Percentiles rank a stretch among this genome's conserved stretches.
phyloP scores from a whole-genome alignment of 176 grass and related monocot genomes.

The Hyparrhenia diplandra region DNA sequence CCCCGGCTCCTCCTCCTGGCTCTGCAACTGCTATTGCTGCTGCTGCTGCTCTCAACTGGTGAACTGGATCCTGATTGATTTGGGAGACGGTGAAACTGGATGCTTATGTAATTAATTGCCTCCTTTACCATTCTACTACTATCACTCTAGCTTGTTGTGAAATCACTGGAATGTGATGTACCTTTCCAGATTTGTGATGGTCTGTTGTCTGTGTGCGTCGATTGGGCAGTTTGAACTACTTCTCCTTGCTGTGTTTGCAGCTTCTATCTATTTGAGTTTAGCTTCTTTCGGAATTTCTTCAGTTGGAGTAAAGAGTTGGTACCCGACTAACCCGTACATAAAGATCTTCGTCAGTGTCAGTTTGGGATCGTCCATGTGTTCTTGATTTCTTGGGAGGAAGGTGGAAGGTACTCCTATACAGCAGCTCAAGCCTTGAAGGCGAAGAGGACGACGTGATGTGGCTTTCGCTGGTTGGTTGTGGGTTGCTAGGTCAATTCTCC shows the following conservation, averaged over 20 bases:
- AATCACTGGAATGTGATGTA: not conserved
- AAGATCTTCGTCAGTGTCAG: not conserved
- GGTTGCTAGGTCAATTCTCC: not conserved
- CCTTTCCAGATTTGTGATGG: not conserved
- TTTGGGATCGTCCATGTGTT: not conserved
- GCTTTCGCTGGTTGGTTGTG: slow-evolving; percentile 15
- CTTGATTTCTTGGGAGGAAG: not conserved
- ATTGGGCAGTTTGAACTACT: not conserved
- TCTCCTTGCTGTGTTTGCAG: not conserved
- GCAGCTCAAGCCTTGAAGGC: not conserved
- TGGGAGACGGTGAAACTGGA: slow-evolving; percentile 2
- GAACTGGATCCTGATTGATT: not conserved
- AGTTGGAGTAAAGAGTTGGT: not conserved
- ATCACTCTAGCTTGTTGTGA: not conserved
- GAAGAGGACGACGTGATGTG: not conserved
- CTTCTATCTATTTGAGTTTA: not conserved
- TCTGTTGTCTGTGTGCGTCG: no score
- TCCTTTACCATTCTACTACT: not conserved
- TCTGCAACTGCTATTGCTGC: not conserved
- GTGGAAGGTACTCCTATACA: not conserved
- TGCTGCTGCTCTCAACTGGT: not conserved
- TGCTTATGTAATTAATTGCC: slow-evolving; percentile 31
- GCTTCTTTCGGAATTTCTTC: not conserved
- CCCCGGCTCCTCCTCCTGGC: not conserved
- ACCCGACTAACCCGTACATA: no score